Percentiles rank a stretch among this genome's conserved stretches.
These are phyloP conservation scores for Tylopilus intermedius DNA, from an alignment of 768 basidiomycete genomes.

Conservation along the genomic window DNA sequence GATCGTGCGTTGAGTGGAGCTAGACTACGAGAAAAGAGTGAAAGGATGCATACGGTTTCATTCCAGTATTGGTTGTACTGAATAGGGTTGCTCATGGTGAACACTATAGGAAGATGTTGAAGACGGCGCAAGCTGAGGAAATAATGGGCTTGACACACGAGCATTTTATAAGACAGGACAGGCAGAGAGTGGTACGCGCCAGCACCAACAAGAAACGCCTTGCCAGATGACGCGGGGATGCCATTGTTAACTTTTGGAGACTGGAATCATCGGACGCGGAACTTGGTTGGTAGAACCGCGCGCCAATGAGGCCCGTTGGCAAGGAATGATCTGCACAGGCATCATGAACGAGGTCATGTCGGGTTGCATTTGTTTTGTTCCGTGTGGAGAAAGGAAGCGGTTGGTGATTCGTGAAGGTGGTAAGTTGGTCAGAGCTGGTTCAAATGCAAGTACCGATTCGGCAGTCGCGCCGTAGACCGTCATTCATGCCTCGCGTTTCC, in stretches of 20 bases:
- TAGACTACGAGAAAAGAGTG: too few species aligned
- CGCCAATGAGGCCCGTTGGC: background rate
- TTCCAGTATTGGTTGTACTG: too few species aligned
- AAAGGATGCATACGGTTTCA: too few species aligned
- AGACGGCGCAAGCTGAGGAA: background rate
- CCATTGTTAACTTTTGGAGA: background rate
- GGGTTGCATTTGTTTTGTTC: background rate
- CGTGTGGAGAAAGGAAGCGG: background rate
- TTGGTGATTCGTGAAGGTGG: background rate
- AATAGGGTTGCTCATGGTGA: too few species aligned
- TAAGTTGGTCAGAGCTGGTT: background rate
- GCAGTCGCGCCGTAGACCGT: too few species aligned
- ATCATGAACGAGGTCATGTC: background rate
- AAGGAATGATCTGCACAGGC: background rate
- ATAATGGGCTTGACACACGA: background rate
- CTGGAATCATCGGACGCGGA: background rate
- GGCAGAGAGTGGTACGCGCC: background rate
- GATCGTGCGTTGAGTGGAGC: too few species aligned
- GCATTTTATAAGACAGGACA: slow-evolving; percentile 3
- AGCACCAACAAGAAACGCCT: background rate
- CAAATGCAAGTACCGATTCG: too few species aligned
- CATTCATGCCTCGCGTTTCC: background rate
- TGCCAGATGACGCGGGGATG: background rate
- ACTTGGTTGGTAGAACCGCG: slow-evolving; percentile 2
- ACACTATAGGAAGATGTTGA: background rate